Evolutionary conservation across 768 basidiomycete genomes (phyloP).

Genomic region (Agaricus subrufescens): DNA sequence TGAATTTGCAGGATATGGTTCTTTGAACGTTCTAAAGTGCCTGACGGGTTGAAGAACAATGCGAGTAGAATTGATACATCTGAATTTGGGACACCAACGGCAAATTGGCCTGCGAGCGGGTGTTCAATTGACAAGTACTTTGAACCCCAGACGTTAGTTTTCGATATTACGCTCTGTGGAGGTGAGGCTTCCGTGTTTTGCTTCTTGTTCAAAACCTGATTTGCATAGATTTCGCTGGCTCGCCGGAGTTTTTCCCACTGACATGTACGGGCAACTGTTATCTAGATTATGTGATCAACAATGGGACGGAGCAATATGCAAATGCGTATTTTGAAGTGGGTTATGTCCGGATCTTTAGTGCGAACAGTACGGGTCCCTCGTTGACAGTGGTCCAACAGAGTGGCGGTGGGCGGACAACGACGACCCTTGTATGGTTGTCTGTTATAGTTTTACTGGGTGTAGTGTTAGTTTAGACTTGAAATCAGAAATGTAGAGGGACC

Average conservation of each 20-base stretch:
- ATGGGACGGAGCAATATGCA: no score
- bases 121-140: background rate
- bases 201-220: background rate
- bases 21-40: conserved; percentile 12
- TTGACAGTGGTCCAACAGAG: no score
- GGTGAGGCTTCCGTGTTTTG: no score
- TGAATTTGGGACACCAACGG: background rate
- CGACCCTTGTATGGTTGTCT: no score
- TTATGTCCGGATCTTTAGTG: conserved; percentile 11
- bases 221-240: conserved; percentile 5
- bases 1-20: conserved; percentile 21
- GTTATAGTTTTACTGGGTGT: no score
- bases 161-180: no score
- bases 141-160: no score
- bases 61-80: conserved; percentile 13
- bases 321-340: conserved; percentile 17
- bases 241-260: conserved; percentile 6
- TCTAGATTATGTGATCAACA: no score
- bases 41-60: background rate
- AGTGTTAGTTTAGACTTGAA: no score
- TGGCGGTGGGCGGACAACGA: no score
- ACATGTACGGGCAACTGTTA: conserved; percentile 6
- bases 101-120: conserved; percentile 12
- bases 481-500: no score
- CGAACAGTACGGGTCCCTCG: background rate